phyloP scores from a whole-genome alignment of 1,284 basidiomycete species.

The Ganoderma lingzhi region DNA sequence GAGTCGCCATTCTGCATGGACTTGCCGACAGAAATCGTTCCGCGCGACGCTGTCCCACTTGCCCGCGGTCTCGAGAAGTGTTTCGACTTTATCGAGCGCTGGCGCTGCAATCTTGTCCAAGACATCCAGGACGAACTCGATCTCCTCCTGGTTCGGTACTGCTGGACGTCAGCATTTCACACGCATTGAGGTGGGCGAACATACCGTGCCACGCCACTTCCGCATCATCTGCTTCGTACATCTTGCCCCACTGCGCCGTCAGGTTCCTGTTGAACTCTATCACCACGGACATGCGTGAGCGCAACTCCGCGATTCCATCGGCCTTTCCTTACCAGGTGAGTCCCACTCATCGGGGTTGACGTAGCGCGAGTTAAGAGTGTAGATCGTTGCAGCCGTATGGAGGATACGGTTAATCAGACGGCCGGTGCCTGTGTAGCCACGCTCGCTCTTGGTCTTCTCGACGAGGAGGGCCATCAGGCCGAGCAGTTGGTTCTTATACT shows the following conservation, averaged over 20 bases:
- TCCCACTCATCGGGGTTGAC: slow-evolving; percentile 89
- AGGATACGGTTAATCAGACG: slow-evolving; percentile 84
- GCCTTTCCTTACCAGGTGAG: slow-evolving; percentile 61
- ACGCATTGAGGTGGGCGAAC: slow-evolving; percentile 26
- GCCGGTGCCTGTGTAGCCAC: slow-evolving; percentile 88
- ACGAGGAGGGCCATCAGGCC: slow-evolving; percentile 76
- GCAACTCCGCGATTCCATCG: slow-evolving; percentile 14
- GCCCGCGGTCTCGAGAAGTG: slow-evolving; percentile 61
- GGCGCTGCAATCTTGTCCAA: slow-evolving; percentile 77
- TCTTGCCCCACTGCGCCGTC: slow-evolving; percentile 84
- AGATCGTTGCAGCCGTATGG: slow-evolving; percentile 80
- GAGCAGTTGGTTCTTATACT: slow-evolving; percentile 75
- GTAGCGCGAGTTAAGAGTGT: slow-evolving; percentile 85
- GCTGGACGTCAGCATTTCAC: slow-evolving; percentile 12
- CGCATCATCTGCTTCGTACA: slow-evolving; percentile 84
- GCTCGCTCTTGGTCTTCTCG: slow-evolving; percentile 87
- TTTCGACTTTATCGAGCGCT: slow-evolving; percentile 73
- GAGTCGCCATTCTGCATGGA: slow-evolving; percentile 28
- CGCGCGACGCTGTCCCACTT: slow-evolving; percentile 79
- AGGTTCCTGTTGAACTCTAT: slow-evolving; percentile 79
- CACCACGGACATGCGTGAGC: not conserved
- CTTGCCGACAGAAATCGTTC: slow-evolving; percentile 94
- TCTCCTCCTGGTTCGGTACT: slow-evolving; percentile 80
- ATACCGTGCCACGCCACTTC: slow-evolving; percentile 90
- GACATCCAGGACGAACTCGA: slow-evolving; percentile 85